Percentiles rank a stretch among this genome's conserved stretches.
These are phyloP conservation scores for Fusarium euwallaceae DNA, from an alignment of 2,329 filamentous ascomycete genomes.

Conservation along the genomic window DNA sequence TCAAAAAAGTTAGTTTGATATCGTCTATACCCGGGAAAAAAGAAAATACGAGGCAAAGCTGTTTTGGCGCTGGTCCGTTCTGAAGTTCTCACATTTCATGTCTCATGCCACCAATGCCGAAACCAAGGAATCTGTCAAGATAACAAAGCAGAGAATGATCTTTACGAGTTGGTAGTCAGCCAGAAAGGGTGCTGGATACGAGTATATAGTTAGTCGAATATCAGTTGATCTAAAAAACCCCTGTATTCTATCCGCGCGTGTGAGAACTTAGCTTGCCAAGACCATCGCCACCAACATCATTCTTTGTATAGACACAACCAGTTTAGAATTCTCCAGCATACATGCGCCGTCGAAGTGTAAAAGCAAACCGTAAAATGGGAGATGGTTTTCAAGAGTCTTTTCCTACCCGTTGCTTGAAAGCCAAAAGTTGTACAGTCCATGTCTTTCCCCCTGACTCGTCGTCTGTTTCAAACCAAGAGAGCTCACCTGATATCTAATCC, in stretches of 20 bases:
- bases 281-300: not conserved
- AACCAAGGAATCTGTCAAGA: not conserved
- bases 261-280: not conserved
- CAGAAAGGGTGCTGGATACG: not conserved
- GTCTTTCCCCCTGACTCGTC: not conserved
- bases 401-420: not conserved
- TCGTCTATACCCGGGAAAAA: too few species aligned
- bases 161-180: not conserved
- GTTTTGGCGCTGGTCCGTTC: not conserved
- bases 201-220: not conserved
- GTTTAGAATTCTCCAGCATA: not conserved
- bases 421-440: not conserved
- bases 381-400: not conserved
- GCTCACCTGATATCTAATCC: not conserved
- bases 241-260: not conserved
- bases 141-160: slow-evolving; percentile 4
- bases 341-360: not conserved
- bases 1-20: too few species aligned
- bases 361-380: not conserved
- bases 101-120: rapidly evolving
- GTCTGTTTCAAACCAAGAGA: not conserved
- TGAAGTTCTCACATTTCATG: not conserved
- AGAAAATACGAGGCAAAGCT: too few species aligned
- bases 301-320: not conserved
- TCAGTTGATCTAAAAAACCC: slow-evolving; percentile 2